phyloP scores from a whole-genome alignment of 768 basidiomycete species.

The Xerocomus potaroensis region DNA sequence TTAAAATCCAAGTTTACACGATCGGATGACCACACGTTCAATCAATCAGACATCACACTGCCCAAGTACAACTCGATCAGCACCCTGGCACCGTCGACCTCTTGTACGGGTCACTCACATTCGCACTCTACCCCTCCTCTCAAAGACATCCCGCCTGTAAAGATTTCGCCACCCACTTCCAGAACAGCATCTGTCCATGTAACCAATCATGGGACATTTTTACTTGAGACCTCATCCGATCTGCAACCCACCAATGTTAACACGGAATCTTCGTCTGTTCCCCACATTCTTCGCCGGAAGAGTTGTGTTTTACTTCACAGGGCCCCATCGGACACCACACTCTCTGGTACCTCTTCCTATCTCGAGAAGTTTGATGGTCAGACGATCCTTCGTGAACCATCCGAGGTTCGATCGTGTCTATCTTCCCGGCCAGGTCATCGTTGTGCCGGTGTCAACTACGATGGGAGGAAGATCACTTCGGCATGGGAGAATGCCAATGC shows the following conservation, averaged over 20 bases:
- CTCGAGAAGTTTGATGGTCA: conserved; percentile 6
- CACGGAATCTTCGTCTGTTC: conserved; percentile 3
- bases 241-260: conserved; percentile 7
- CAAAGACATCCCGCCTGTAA: conserved; percentile 9
- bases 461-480: conserved; percentile 1
- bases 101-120: conserved; percentile 22
- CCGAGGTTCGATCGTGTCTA: conserved; percentile 17
- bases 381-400: conserved; percentile 8
- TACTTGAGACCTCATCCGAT: conserved; percentile 8
- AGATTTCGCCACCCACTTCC: conserved; percentile 17
- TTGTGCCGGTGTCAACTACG: conserved; percentile 11
- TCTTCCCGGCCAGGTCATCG: conserved; percentile 15
- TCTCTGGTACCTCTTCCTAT: conserved; percentile 1
- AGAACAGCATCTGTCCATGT: conserved; percentile 11
- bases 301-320: conserved; percentile 13
- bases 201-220: conserved; percentile 3
- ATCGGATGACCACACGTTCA: conserved; percentile 17
- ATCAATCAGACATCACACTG: conserved; percentile 21
- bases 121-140: conserved; percentile 14
- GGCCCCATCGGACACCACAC: conserved; percentile 3
- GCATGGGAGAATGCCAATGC: conserved; percentile 11
- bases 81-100: conserved; percentile 26
- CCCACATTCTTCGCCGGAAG: conserved; percentile 24
- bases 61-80: conserved; percentile 24
- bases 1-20: conserved; percentile 12